Evolutionary conservation across 139 green algal species (phyloP).

Genomic region (Coelastrella sp.): DNA sequence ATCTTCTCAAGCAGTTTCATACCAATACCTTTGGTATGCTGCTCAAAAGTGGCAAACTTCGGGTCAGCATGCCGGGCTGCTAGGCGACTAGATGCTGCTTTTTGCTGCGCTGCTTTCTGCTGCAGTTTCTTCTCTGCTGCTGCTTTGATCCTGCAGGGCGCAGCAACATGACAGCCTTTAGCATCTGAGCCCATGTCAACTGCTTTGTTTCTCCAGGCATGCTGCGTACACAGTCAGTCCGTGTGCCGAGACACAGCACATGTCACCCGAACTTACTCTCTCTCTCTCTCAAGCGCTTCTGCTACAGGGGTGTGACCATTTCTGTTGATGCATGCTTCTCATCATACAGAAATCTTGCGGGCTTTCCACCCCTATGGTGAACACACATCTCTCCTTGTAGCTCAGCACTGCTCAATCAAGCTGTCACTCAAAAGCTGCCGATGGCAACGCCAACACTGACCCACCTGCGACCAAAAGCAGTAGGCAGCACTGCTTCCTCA

Average conservation of each 20-base stretch:
- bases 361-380: too few species aligned
- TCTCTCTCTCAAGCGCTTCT: too few species aligned
- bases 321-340: too few species aligned
- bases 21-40: conserved; percentile 95
- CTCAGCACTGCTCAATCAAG: too few species aligned
- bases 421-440: too few species aligned
- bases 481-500: conserved; percentile 73
- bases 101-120: not conserved
- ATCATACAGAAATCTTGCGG: too few species aligned
- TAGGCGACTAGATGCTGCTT: conserved; percentile 10
- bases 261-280: too few species aligned
- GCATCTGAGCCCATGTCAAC: too few species aligned
- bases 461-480: conserved; percentile 80
- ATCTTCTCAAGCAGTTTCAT: conserved; percentile 96
- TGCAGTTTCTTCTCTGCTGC: conserved; percentile 53
- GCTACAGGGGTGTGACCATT: too few species aligned
- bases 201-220: not conserved
- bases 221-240: not conserved
- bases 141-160: conserved; percentile 57
- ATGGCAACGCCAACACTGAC: not conserved
- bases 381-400: too few species aligned
- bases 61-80: conserved; percentile 48
- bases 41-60: conserved; percentile 87
- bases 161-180: not conserved
- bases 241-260: not conserved